These are phyloP conservation scores for Blastobotrys indianensis DNA, from an alignment of 1,139 yeast genomes.

Conservation along the genomic window DNA sequence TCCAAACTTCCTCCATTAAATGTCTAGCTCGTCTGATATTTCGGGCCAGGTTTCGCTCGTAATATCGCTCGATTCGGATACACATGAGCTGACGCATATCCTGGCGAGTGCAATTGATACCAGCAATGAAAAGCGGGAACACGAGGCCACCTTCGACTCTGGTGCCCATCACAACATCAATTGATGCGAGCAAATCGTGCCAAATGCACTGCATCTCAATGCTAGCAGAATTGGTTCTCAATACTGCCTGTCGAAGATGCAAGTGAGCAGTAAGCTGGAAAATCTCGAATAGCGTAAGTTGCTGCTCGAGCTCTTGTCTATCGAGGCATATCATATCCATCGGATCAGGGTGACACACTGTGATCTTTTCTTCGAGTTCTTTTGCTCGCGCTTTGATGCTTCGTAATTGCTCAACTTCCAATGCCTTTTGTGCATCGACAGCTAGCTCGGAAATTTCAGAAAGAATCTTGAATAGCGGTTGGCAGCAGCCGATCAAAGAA, in stretches of 20 bases:
- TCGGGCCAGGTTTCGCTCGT: constrained; percentile 59
- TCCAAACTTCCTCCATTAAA: constrained; percentile 58
- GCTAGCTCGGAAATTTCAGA: constrained; percentile 66
- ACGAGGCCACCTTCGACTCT: constrained; percentile 66
- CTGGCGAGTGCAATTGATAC: constrained; percentile 54
- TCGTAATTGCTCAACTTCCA: constrained; percentile 5
- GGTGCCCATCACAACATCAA: constrained; percentile 60
- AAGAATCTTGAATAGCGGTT: constrained; percentile 55
- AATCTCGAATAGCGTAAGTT: constrained; percentile 64
- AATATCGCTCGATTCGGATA: constrained; percentile 49
- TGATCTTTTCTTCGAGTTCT: constrained; percentile 45
- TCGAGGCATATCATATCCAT: constrained; percentile 44
- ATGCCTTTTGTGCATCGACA: constrained; percentile 32
- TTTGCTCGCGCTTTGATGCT: not conserved
- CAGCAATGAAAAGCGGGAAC: constrained; percentile 73
- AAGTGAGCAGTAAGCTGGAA: constrained; percentile 66
- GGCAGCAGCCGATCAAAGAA: constrained; percentile 68
- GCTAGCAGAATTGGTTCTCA: constrained; percentile 55
- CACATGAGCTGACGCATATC: constrained; percentile 44
- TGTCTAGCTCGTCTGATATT: constrained; percentile 56
- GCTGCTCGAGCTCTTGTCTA: constrained; percentile 55
- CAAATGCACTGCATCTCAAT: constrained; percentile 58
- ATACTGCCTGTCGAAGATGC: constrained; percentile 59
- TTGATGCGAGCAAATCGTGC: constrained; percentile 48
- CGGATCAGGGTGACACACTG: constrained; percentile 49